These are phyloP conservation scores for Gelatoporia subvermispora DNA, from an alignment of 768 basidiomycete genomes.

Conservation along the genomic window DNA sequence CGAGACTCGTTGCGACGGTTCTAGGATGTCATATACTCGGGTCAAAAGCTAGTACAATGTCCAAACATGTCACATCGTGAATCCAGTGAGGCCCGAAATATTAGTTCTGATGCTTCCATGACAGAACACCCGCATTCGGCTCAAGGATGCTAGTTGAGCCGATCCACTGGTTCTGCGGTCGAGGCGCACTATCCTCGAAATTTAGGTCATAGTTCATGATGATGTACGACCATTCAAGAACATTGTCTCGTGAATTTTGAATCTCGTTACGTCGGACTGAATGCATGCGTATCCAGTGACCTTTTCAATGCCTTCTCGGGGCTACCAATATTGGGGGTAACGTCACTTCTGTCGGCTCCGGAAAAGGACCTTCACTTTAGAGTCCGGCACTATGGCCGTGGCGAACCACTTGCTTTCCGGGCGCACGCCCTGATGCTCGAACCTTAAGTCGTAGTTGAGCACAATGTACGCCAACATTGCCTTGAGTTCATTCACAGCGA, in stretches of 20 bases:
- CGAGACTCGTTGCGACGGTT: no score
- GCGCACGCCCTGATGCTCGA: conserved; percentile 14
- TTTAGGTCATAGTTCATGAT: conserved; percentile 9
- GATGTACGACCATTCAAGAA: no score
- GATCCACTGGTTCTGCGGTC: conserved; percentile 14
- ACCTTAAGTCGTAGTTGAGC: conserved; percentile 25
- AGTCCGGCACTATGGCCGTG: conserved; percentile 11
- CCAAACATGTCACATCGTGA: no score
- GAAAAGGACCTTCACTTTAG: conserved; percentile 18
- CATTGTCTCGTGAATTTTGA: no score
- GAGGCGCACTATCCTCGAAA: background rate
- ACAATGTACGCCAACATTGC: conserved; percentile 28
- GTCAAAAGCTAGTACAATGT: no score
- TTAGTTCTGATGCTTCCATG: conserved; percentile 11
- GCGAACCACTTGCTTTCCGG: conserved; percentile 16
- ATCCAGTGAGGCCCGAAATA: no score
- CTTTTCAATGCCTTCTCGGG: no score
- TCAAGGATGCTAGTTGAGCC: conserved; percentile 12
- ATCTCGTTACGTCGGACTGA: no score
- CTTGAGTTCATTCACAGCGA: conserved; percentile 31
- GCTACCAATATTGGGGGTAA: no score
- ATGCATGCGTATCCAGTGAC: no score
- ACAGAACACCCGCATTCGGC: conserved; percentile 13
- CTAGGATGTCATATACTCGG: no score
- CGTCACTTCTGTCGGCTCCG: conserved; percentile 9